Conservation (phyloP, 345 rosid genomes). For the Psidium guajava region DNA sequence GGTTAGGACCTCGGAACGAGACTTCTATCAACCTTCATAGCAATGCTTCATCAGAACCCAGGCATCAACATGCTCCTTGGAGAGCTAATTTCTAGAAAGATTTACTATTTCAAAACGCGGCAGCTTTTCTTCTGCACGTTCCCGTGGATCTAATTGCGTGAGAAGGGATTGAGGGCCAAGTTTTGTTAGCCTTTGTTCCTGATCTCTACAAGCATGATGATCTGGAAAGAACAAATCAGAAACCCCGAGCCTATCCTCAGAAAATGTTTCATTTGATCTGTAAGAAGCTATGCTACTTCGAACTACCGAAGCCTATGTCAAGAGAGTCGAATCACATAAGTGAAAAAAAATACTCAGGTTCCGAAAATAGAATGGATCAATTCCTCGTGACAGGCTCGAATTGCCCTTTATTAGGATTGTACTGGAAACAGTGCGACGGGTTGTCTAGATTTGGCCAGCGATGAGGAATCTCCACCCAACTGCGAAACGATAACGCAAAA, state of each 20-base stretch:
- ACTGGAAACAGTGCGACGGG: background rate
- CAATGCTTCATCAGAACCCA: background rate
- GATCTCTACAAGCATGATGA: background rate
- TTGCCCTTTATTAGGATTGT: background rate
- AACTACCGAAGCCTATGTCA: background rate
- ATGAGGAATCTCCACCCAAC: background rate
- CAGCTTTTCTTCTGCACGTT: background rate
- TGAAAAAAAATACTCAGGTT: background rate
- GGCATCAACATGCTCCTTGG: background rate
- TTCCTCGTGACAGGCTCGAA: background rate
- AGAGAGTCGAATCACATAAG: background rate
- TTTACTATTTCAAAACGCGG: background rate
- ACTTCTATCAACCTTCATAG: background rate
- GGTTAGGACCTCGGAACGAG: background rate
- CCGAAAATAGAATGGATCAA: background rate
- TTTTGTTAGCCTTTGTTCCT: background rate
- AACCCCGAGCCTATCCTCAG: background rate
- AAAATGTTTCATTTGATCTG: background rate
- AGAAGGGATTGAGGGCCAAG: background rate
- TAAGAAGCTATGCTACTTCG: background rate
- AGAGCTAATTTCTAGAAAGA: too few relatives aligned
- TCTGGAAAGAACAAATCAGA: background rate
- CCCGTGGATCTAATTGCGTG: background rate
- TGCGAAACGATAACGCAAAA: background rate
- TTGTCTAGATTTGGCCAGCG: background rate